A percentile compares a stretch with the other conserved stretches of the same genome.
Evolutionary conservation across 306 rosid species (phyloP).

Genomic region (Fragaria ananassa): DNA sequence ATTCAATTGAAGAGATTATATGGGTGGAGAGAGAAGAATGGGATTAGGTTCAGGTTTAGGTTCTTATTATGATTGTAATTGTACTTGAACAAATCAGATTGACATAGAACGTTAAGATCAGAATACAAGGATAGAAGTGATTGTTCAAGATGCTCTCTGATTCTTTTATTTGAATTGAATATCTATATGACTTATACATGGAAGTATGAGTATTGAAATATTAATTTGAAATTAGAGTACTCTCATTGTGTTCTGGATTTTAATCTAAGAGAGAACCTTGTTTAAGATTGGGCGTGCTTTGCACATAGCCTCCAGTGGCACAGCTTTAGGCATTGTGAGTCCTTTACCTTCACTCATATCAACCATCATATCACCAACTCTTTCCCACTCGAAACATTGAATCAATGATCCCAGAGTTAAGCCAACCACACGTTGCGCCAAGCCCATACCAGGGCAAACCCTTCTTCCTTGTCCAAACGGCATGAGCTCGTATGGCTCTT

Average conservation of each 20-base stretch:
- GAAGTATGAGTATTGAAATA: neutral
- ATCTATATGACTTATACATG: too few species aligned
- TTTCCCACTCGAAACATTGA: slow-evolving; percentile 65
- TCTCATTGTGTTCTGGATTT: neutral
- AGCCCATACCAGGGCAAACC: slow-evolving; percentile 42
- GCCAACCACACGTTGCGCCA: slow-evolving; percentile 43
- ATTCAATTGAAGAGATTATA: neutral
- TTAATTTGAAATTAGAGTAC: neutral
- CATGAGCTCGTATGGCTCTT: slow-evolving; percentile 13
- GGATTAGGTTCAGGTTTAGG: neutral
- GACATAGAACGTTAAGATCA: neutral
- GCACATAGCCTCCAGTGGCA: slow-evolving; percentile 49
- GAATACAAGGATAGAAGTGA: too few species aligned
- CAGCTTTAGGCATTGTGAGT: slow-evolving; percentile 32
- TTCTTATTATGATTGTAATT: neutral
- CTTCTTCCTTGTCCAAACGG: slow-evolving; percentile 59
- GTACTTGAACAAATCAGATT: neutral
- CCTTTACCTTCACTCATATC: slow-evolving; percentile 46
- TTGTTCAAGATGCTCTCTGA: neutral
- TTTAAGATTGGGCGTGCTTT: neutral
- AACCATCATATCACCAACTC: slow-evolving; percentile 20
- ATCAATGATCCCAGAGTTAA: slow-evolving; percentile 38
- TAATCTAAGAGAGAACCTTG: neutral
- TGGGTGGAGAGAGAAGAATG: neutral
- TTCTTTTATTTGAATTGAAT: neutral